Base-by-base conservation (phyloP, 176 grass and related monocot species). In the Phoenix dactylifera region DNA sequence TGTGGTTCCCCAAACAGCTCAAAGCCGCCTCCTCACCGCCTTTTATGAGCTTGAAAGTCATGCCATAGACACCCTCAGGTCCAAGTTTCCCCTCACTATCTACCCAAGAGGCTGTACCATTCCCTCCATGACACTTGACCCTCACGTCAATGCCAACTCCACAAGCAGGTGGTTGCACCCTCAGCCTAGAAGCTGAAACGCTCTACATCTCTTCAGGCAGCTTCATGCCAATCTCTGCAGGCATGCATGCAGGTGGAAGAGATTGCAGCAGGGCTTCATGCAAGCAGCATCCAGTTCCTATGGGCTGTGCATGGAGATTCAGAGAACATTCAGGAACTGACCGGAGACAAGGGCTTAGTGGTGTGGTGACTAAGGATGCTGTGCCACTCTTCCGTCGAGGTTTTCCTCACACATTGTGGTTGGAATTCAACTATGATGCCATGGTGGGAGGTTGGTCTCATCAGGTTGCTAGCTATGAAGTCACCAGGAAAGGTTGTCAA, bases 201-300 rank as follows among this genome's bases (percentile, higher is more conserved):
- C 3, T 87, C 15, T 95, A 90, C 26, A 76, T 95, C 18, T 87
- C 86, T 25, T 51, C 90, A n/a, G 86, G 90, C 28, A 95, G 83
- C 79, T 49, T 67, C 63, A 49, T 84, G 6, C 73, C 77, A 0
- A 30, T 89, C 20, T 28, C 20, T 20, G 20, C 20, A 20, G 20
- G 20, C 74, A 49, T 16, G 4, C 1, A 54, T 60, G 7, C 72
- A 95, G 66, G 26, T 86, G 15, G 17, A 95, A 24, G 80, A 87
- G 69, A 60, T 90, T 14, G 74, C 83, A 20, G 44, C 50, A 15
- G 86, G 77, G 17, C 49, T 87, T 49, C 60, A 16, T 12, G 63
- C 72, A 14, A 84, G 74, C 4, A 57, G 16, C 6, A 50, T 70
- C 18, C 78, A 54, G 25, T 89, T 89, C 69, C 24, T 95, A 22